Percentiles rank a stretch among this genome's conserved stretches.
These are phyloP conservation scores for Spongospora subterranea DNA, from an alignment of 208 protist species.

Conservation along the genomic window DNA sequence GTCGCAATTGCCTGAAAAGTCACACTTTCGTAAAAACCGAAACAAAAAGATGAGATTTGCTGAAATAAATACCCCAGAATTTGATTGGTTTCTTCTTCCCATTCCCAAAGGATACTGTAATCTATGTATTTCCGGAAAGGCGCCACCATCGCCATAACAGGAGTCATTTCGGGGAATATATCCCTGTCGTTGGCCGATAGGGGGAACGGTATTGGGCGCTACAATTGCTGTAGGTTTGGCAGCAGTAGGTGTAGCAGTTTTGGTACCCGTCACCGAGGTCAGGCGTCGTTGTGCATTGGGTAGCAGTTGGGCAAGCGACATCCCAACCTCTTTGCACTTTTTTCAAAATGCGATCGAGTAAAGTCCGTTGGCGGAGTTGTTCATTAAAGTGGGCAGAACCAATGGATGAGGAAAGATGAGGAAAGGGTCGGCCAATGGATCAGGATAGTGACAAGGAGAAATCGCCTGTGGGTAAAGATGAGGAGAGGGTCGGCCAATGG, in stretches of 20 bases:
- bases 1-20: slow-evolving; percentile 1
- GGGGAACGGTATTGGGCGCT: slow-evolving; percentile 62
- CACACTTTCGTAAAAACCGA: background rate
- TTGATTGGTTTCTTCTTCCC: slow-evolving; percentile 71
- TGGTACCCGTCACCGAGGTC: background rate
- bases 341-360: too few relatives aligned
- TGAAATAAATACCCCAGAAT: background rate
- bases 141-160: slow-evolving; percentile 84
- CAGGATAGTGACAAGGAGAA: too few relatives aligned
- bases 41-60: background rate
- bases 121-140: slow-evolving; percentile 84
- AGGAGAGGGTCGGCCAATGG: too few relatives aligned
- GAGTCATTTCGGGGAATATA: slow-evolving; percentile 72
- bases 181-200: slow-evolving; percentile 74
- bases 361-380: too few relatives aligned
- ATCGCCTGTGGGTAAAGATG: too few relatives aligned
- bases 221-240: background rate
- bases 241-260: background rate
- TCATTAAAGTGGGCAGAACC: too few relatives aligned
- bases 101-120: slow-evolving; percentile 83
- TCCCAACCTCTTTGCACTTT: too few relatives aligned
- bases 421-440: too few relatives aligned
- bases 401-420: too few relatives aligned
- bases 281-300: background rate
- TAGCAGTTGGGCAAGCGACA: background rate